These are phyloP conservation scores for Sporobolomyces roseus DNA, from an alignment of 768 basidiomycete genomes.

Conservation along the genomic window DNA sequence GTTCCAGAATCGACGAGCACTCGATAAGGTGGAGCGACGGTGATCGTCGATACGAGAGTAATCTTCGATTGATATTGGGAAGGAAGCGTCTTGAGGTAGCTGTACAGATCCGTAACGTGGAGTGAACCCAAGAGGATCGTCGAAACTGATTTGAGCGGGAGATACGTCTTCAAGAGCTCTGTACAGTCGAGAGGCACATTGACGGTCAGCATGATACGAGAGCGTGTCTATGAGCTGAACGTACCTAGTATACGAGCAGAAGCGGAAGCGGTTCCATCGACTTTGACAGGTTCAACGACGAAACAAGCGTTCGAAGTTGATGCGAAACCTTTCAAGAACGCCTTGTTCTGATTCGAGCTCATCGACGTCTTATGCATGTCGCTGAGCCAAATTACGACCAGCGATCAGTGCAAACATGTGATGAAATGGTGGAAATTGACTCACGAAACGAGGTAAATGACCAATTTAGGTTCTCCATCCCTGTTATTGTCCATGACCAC, in stretches of 20 bases:
- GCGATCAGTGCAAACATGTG: neutral
- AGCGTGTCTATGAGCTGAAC: no score
- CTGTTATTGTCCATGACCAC: no score
- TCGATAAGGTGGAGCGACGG: slow-evolving; percentile 7
- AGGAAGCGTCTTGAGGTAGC: slow-evolving; percentile 5
- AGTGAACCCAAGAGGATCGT: slow-evolving; percentile 16
- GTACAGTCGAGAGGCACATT: no score
- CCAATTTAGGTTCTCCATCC: neutral
- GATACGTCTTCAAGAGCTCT: slow-evolving; percentile 16
- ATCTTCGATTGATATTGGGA: neutral
- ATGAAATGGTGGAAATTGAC: neutral
- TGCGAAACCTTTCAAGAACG: slow-evolving; percentile 15
- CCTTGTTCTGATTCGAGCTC: neutral
- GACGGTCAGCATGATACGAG: neutral
- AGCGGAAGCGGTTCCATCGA: neutral
- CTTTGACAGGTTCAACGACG: neutral
- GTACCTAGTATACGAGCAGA: neutral
- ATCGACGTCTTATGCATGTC: neutral
- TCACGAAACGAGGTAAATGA: slow-evolving; percentile 21
- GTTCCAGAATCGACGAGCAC: neutral
- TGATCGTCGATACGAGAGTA: slow-evolving; percentile 6
- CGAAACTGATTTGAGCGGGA: neutral
- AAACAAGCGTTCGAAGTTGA: neutral
- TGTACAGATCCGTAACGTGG: slow-evolving; percentile 7
- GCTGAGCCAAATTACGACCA: neutral